Conservation (phyloP, 2,329 filamentous ascomycete species). For the Dothiorella sarmentorum region DNA sequence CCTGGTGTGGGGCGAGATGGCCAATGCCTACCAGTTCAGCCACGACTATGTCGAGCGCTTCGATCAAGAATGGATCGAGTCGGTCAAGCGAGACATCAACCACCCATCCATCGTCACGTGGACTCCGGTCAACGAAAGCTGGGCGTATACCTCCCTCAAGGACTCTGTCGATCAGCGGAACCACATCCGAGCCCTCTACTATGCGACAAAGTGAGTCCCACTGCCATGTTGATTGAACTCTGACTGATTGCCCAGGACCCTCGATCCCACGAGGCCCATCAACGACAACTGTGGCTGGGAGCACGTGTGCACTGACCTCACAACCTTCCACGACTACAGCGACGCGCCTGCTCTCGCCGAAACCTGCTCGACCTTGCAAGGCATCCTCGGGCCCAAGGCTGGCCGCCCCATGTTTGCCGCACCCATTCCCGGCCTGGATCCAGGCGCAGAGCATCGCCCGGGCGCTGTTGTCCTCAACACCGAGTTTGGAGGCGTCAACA, state of each 20-base stretch:
- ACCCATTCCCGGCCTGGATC: constrained; percentile 43
- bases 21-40: constrained; percentile 62
- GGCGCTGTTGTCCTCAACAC: constrained; percentile 63
- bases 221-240: background rate
- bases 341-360: constrained; percentile 55
- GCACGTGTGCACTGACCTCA: constrained; percentile 61
- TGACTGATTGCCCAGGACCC: constrained; percentile 33
- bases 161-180: constrained; percentile 58
- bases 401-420: constrained; percentile 55
- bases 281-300: constrained; percentile 74
- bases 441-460: constrained; percentile 50
- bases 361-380: constrained; percentile 52
- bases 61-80: constrained; percentile 62
- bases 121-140: constrained; percentile 64
- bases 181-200: constrained; percentile 62
- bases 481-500: constrained; percentile 67
- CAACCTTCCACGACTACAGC: constrained; percentile 66
- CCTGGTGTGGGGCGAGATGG: constrained; percentile 63
- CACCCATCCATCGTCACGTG: constrained; percentile 63
- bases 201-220: constrained; percentile 55
- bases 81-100: constrained; percentile 62
- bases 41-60: constrained; percentile 58
- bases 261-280: constrained; percentile 62
- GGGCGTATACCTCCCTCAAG: constrained; percentile 61
- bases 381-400: constrained; percentile 53